A percentile compares a stretch with the other conserved stretches of the same genome.
Conservation (phyloP, 2,329 filamentous ascomycete genomes). For the Botryotinia convoluta region DNA sequence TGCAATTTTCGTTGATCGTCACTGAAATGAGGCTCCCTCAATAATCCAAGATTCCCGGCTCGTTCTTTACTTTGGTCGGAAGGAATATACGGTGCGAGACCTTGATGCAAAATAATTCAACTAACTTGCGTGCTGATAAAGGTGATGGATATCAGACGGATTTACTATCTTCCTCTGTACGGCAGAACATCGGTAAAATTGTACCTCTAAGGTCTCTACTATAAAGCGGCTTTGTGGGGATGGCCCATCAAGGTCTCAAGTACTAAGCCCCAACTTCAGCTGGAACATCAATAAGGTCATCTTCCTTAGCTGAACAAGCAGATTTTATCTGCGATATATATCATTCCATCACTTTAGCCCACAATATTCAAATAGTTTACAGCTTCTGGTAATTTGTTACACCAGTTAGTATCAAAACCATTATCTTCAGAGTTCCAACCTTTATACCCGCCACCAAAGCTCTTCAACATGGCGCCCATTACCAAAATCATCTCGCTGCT, state of each 20-base stretch:
- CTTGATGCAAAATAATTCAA: neutral
- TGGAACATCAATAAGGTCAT: slow-evolving; percentile 18
- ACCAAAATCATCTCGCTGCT: slow-evolving; percentile 27
- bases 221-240: slow-evolving; percentile 17
- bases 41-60: neutral
- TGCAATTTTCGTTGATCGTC: neutral
- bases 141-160: slow-evolving; percentile 4
- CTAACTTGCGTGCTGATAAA: neutral
- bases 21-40: neutral
- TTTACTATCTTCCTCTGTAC: slow-evolving; percentile 7
- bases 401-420: neutral
- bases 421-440: neutral
- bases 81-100: neutral
- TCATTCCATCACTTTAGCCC: neutral
- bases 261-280: slow-evolving; percentile 18
- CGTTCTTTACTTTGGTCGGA: neutral
- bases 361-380: neutral
- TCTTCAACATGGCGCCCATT: slow-evolving; percentile 28
- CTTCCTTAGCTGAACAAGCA: neutral
- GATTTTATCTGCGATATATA: slow-evolving; percentile 2
- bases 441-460: slow-evolving; percentile 11
- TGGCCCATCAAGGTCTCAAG: neutral
- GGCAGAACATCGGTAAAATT: slow-evolving; percentile 5
- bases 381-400: neutral
- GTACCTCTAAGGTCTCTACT: neutral